Base-by-base conservation (phyloP, 306 rosid genomes). In the Citrullus colocynthis region DNA sequence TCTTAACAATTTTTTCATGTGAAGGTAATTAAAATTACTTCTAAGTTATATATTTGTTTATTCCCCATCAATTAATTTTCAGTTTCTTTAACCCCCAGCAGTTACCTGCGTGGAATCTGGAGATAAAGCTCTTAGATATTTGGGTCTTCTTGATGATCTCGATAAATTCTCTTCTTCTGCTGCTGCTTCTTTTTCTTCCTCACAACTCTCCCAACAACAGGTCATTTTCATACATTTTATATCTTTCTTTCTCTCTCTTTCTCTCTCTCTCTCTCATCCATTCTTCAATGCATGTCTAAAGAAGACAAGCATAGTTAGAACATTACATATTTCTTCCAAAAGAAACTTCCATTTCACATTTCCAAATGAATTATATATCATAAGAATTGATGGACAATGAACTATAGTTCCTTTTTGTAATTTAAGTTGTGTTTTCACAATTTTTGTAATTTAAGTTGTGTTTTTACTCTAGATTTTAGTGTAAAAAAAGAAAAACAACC, bases 31-130 rank as follows among this genome's bases (percentile, higher is more conserved):
- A 70, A 7, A 44, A 24, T 2, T 42, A 42, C 7, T 6, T 42
- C 28, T 24, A 24, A 42, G 7, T 1, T 3, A 45, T 2, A 1
- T 11, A 48, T 48, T 12, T 48, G 13, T 48, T 13, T 48, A 48
- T 48, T 12, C 4, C 16, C 13, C 16, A 48, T 48, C 17, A 12
- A 48, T 12, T 48, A 12, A 0, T 12, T 48, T 48, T 48, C 6
- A 36, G 54, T 2, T 48, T 48, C 11, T 0, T 48, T 14, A 51
- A 5, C 18, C 16, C 51, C 36, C 67, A 67, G 72, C 88, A 96
- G 99, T 96, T 75, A 96, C 99, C 7, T 89, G 89, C 36, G 98
- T 96, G 81, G 93, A 96, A 51, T 96, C 99, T 71, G 98, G 99
- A 45, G 94, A 96, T 59, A 92, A 92, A 89, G 98, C 99, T 75